Conservation (phyloP, 1,284 basidiomycete species). For the Heimioporus punctisporus region DNA sequence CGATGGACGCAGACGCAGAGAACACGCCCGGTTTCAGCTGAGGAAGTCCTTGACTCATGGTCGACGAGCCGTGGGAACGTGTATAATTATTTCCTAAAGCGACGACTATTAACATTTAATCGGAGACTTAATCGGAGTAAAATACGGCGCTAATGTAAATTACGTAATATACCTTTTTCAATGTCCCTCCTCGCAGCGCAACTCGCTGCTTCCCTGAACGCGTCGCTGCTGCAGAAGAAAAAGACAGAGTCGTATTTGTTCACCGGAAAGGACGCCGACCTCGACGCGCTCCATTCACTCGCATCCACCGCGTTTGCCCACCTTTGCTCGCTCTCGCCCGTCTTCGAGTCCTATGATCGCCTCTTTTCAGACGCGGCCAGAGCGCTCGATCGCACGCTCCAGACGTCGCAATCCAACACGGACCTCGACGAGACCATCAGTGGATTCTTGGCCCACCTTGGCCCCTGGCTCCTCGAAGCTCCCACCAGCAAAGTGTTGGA, state of each 20-base stretch:
- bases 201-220: conserved; percentile 82
- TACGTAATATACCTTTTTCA: too few species aligned
- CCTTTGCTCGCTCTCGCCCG: conserved; percentile 65
- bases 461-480: conserved; percentile 81
- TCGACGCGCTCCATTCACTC: conserved; percentile 87
- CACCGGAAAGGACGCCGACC: conserved; percentile 80
- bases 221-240: conserved; percentile 68
- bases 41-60: conserved; percentile 19
- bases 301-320: conserved; percentile 85
- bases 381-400: conserved; percentile 80
- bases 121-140: too few species aligned
- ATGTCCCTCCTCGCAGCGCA: conserved; percentile 86
- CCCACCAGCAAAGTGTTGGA: conserved; percentile 91
- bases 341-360: conserved; percentile 39
- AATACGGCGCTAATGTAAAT: too few species aligned
- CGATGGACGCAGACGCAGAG: conserved; percentile 20
- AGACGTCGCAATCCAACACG: conserved; percentile 65
- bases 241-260: conserved; percentile 84
- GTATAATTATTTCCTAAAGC: too few species aligned
- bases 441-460: conserved; percentile 72
- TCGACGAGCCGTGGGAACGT: not conserved
- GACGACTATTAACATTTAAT: too few species aligned
- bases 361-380: conserved; percentile 89
- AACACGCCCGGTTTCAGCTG: conserved; percentile 29
- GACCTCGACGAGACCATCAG: conserved; percentile 64